Percentiles rank a stretch among this genome's conserved stretches.
These are phyloP conservation scores for Pulicaria dysenterica DNA, from an alignment of 129 eudicot genomes.

Conservation along the genomic window DNA sequence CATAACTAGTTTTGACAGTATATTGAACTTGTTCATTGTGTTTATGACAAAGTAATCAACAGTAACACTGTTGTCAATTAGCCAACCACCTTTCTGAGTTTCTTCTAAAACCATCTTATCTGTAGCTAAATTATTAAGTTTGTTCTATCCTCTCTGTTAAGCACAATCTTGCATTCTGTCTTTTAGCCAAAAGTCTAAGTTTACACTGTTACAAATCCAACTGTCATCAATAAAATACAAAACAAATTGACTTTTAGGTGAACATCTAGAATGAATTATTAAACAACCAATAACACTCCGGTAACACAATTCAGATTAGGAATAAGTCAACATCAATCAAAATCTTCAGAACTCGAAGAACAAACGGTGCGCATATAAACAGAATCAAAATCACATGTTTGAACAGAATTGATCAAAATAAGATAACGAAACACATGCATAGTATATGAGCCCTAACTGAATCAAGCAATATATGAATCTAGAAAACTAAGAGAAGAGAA, in stretches of 20 bases:
- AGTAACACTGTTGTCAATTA: not conserved
- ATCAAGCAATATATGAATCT: not conserved
- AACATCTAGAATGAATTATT: not conserved
- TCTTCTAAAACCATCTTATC: not conserved
- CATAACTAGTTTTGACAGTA: not conserved
- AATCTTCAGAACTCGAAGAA: not conserved
- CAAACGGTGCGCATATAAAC: not conserved
- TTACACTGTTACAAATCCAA: not conserved
- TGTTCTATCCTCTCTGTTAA: constrained; percentile 4
- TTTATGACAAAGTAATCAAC: not conserved
- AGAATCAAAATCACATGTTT: not conserved
- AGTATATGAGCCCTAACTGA: constrained; percentile 5
- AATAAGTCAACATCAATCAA: constrained; percentile 12
- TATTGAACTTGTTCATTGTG: not conserved
- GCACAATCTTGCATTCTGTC: not conserved
- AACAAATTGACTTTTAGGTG: constrained; percentile 1
- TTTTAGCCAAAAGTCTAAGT: constrained; percentile 4
- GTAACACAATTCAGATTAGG: not conserved
- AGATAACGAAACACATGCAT: not conserved
- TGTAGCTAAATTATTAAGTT: not conserved
- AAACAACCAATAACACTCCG: not conserved
- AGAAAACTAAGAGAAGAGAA: not conserved
- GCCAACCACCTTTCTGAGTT: constrained; percentile 5
- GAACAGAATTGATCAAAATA: not conserved
- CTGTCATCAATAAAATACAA: constrained; percentile 1